Conservation (phyloP, 2,329 filamentous ascomycete species). For the Mycosphaerella arachidis region DNA sequence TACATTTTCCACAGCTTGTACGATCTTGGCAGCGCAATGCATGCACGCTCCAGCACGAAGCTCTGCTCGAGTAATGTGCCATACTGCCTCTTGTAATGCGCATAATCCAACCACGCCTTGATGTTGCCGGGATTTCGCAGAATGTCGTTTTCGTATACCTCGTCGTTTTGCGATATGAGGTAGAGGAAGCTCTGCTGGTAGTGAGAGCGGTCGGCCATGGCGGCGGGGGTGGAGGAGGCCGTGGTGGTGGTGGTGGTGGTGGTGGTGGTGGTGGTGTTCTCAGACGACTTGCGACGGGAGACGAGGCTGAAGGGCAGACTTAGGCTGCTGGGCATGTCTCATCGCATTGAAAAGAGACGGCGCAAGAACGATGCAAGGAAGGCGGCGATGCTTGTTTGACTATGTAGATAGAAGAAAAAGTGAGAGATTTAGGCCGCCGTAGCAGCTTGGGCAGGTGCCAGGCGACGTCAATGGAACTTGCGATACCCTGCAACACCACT, state of each 20-base stretch:
- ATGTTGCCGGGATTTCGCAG: conserved; percentile 77
- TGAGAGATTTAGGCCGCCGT: neutral
- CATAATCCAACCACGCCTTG: conserved; percentile 93
- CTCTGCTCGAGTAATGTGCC: conserved; percentile 82
- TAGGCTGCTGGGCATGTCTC: neutral
- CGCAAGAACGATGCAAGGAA: conserved; percentile 9
- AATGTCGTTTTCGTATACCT: conserved; percentile 94
- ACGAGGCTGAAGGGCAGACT: conserved; percentile 11
- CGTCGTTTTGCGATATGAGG: conserved; percentile 74
- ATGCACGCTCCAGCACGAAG: conserved; percentile 83
- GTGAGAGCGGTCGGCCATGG: conserved; percentile 7
- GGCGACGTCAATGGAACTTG: conserved; percentile 1
- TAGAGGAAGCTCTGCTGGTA: conserved; percentile 27
- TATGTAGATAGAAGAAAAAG: neutral
- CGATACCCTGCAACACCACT: neutral
- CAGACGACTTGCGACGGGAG: conserved; percentile 19
- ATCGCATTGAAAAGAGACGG: conserved; percentile 2
- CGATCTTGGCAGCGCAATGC: conserved; percentile 80
- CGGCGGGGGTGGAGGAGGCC: conserved; percentile 10
- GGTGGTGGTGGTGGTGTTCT: conserved; percentile 6
- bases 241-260: conserved; percentile 9
- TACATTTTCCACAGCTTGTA: conserved; percentile 99
- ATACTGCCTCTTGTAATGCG: conserved; percentile 83
- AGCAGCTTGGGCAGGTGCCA: neutral
- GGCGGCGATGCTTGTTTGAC: conserved; percentile 9